Evolutionary conservation across 352 stramenopile species (phyloP).

Genomic region (Phytopythium mirpurense): DNA sequence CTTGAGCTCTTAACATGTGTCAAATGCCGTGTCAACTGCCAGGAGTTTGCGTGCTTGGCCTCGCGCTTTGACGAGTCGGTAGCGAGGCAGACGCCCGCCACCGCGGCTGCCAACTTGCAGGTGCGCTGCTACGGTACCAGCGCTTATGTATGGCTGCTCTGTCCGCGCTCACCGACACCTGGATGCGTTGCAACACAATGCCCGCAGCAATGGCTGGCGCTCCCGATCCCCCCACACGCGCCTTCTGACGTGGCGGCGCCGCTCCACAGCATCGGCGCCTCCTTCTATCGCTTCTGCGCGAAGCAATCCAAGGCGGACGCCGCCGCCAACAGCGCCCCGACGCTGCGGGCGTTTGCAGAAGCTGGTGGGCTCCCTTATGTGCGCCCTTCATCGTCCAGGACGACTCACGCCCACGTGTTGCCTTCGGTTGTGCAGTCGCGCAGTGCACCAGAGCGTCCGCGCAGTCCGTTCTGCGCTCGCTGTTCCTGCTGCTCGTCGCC

Average conservation of each 20-base stretch:
- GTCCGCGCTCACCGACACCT: not conserved
- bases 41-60: conserved; percentile 69
- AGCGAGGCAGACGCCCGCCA: conserved; percentile 14
- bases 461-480: conserved; percentile 38
- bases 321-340: conserved; percentile 12
- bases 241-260: conserved; percentile 20
- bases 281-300: conserved; percentile 46
- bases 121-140: conserved; percentile 9
- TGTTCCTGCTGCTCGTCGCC: conserved; percentile 55
- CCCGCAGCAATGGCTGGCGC: conserved; percentile 33
- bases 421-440: conserved; percentile 29
- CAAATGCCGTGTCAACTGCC: not conserved
- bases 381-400: not conserved
- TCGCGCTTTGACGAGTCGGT: conserved; percentile 38
- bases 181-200: not conserved
- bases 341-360: conserved; percentile 55
- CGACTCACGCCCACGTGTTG: not conserved
- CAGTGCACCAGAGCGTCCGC: conserved; percentile 61
- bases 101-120: conserved; percentile 34
- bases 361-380: conserved; percentile 26
- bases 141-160: not conserved
- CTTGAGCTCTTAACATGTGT: too few relatives aligned
- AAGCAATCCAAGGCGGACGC: conserved; percentile 14
- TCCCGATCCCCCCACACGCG: conserved; percentile 23
- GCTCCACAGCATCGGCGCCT: conserved; percentile 23